A percentile compares a stretch with the other conserved stretches of the same genome.
These are phyloP conservation scores for Pichia pseudocactophila DNA, from an alignment of 805 yeast species.

Conservation along the genomic window DNA sequence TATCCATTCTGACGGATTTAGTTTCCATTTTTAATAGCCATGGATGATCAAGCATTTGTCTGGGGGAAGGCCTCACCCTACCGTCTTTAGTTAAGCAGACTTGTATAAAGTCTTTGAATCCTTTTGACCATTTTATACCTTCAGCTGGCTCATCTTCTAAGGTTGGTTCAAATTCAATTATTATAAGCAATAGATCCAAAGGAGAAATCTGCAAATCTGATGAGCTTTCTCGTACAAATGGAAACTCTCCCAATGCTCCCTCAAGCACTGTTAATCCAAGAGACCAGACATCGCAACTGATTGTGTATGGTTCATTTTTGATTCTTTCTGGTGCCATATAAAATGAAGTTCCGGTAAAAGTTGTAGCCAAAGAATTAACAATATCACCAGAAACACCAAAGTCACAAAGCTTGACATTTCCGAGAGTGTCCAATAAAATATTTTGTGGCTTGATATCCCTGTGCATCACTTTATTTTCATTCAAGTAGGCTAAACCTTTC, in stretches of 20 bases:
- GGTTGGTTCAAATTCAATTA: constrained; percentile 74
- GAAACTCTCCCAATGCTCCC: constrained; percentile 88
- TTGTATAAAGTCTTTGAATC: constrained; percentile 74
- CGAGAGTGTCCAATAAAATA: constrained; percentile 63
- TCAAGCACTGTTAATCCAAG: constrained; percentile 85
- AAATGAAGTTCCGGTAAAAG: constrained; percentile 94
- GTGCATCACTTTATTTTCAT: constrained; percentile 82
- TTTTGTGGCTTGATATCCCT: constrained; percentile 96
- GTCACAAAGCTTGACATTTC: constrained; percentile 89
- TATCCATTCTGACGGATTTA: constrained; percentile 75
- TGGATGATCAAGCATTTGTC: constrained; percentile 89
- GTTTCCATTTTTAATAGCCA: constrained; percentile 78
- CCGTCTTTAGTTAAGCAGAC: constrained; percentile 78
- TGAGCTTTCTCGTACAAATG: constrained; percentile 39
- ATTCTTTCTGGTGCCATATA: constrained; percentile 99
- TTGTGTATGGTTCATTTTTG: constrained; percentile 91
- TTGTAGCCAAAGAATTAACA: constrained; percentile 88
- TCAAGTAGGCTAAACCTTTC: constrained; percentile 77
- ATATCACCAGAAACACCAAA: constrained; percentile 98
- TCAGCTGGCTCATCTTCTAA: constrained; percentile 68
- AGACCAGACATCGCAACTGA: constrained; percentile 95
- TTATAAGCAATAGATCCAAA: constrained; percentile 74
- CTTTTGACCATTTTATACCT: constrained; percentile 70
- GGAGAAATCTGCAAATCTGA: constrained; percentile 52
- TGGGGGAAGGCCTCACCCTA: constrained; percentile 77